Percentiles rank a stretch among this genome's conserved stretches.
Conservation (phyloP, 176 grass and related monocot genomes). For the Triticum dicoccoides region DNA sequence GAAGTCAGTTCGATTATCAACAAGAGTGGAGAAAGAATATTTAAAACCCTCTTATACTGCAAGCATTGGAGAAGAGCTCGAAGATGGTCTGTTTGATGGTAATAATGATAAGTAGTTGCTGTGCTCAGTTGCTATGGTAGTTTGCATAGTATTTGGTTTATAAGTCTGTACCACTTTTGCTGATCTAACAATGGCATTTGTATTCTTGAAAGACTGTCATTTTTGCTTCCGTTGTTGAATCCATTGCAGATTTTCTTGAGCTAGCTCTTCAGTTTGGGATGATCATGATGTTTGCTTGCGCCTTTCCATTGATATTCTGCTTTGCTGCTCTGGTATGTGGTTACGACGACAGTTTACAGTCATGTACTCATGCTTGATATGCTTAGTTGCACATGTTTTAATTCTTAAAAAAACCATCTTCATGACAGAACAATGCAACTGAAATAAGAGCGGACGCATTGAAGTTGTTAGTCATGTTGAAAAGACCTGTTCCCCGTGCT, state of each 20-base stretch:
- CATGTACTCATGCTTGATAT: background rate
- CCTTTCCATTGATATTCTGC: slow-evolving; percentile 94
- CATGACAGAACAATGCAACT: slow-evolving; percentile 80
- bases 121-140: slow-evolving; percentile 19
- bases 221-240: slow-evolving; percentile 26
- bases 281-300: slow-evolving; percentile 99
- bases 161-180: background rate
- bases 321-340: slow-evolving; percentile 80
- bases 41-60: slow-evolving; percentile 86
- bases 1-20: slow-evolving; percentile 64
- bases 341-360: background rate
- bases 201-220: slow-evolving; percentile 1
- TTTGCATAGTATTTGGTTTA: slow-evolving; percentile 1
- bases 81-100: slow-evolving; percentile 99
- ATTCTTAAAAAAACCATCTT: slow-evolving; percentile 10
- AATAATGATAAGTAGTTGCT: slow-evolving; percentile 31
- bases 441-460: slow-evolving; percentile 95
- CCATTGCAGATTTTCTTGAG: slow-evolving; percentile 78
- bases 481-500: slow-evolving; percentile 73
- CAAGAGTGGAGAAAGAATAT: slow-evolving; percentile 96
- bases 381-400: background rate
- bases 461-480: slow-evolving; percentile 89
- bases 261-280: slow-evolving; percentile 96
- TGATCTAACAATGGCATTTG: background rate
- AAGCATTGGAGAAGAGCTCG: slow-evolving; percentile 86